Base-by-base conservation (phyloP, 208 protist species). In the Angomonas ambiguus region DNA sequence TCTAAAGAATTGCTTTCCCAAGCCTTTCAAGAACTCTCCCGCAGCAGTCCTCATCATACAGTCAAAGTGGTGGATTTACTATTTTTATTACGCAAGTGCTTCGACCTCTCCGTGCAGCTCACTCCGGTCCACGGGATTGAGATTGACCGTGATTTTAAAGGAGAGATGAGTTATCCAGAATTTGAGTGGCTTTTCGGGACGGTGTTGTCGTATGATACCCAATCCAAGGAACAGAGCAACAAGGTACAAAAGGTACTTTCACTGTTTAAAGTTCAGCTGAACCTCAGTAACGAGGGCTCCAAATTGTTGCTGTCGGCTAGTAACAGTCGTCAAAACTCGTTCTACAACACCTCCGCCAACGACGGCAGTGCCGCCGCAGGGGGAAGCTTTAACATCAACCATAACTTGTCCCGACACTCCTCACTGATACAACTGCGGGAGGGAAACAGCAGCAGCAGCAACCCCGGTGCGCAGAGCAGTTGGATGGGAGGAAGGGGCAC, bases 131-230 rank as follows among this genome's bases (percentile, higher is more conserved):
- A 76, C 18, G 79, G 71, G 0, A 27, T 62, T 41, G 59, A 64
- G 38, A 67, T 81, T 33, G 79, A 85, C 53, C 25, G 42, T 13
- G 24, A 32, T 2, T 58, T 69, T 16, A 65, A 51, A 10, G 79
- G 79, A 1, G 57, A 59, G 8, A 66, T 85, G 34, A 77, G 45
- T 18, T 61, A 58, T 18, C 27, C 31, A 13, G 79, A 85, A 57
- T 85, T 85, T 64, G 42, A 67, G 4, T 85, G 79, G 79, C 34
- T 85, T 2, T 32, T 76, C 3, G 63, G n/a, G n/a, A n/a, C n/a
- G n/a, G n/a, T n/a, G n/a, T n/a, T n/a, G n/a, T n/a, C n/a, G n/a
- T n/a, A n/a, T n/a, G n/a, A n/a, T n/a, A n/a, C n/a, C n/a, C n/a
- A n/a, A n/a, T n/a, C n/a, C n/a, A n/a, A n/a, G n/a, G n/a, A n/a